phyloP scores from a whole-genome alignment of 257 asterid species.

The Fraxinus anomala region DNA sequence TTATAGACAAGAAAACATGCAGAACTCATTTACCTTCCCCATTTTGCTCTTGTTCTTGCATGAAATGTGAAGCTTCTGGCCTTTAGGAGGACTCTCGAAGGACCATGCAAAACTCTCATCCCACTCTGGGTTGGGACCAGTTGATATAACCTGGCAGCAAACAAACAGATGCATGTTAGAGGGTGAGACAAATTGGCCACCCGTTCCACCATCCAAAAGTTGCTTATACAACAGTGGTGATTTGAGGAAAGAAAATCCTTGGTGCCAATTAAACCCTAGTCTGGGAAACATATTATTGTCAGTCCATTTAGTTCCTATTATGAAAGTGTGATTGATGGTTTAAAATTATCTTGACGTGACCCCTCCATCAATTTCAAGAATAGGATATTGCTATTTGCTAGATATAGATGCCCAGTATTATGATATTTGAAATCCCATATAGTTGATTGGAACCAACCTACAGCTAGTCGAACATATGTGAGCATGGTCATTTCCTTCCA shows the following conservation, averaged over 20 bases:
- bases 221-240: background rate
- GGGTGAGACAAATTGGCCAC: background rate
- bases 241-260: background rate
- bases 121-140: slow-evolving; percentile 97
- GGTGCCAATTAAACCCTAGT: background rate
- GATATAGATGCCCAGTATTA: background rate
- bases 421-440: background rate
- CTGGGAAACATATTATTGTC: background rate
- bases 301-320: background rate
- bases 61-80: slow-evolving; percentile 98
- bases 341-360: background rate
- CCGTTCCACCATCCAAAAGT: background rate
- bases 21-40: slow-evolving; percentile 70
- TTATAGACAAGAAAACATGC: background rate
- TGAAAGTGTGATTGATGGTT: background rate
- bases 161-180: background rate
- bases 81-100: slow-evolving; percentile 98
- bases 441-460: background rate
- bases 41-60: slow-evolving; percentile 99
- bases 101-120: slow-evolving; percentile 96
- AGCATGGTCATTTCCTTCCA: background rate
- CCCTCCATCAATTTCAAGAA: background rate
- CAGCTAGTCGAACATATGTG: background rate
- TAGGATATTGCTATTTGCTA: background rate
- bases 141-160: slow-evolving; percentile 71